Conservation (phyloP, 2,329 filamentous ascomycete species). For the Botrytis hyacinthi region DNA sequence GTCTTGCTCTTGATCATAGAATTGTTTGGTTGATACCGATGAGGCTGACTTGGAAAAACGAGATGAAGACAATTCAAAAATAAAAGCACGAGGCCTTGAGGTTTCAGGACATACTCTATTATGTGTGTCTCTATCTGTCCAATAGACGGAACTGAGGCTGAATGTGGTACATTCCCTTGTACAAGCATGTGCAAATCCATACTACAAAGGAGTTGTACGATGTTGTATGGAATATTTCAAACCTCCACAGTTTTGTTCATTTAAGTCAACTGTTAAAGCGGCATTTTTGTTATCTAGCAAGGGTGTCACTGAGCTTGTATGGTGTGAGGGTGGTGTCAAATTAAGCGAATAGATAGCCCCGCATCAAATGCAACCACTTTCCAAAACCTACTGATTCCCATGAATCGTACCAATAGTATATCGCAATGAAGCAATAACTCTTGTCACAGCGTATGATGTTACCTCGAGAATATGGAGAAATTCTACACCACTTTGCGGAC, state of each 20-base stretch:
- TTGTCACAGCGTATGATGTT: not conserved
- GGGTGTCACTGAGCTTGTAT: not conserved
- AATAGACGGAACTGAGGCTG: not conserved
- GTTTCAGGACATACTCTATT: not conserved
- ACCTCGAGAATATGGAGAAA: not conserved
- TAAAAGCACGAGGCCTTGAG: not conserved
- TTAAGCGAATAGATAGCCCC: not conserved
- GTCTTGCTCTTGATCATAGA: not conserved
- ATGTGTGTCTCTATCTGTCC: not conserved
- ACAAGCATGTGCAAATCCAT: slow-evolving; percentile 3
- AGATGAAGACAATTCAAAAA: not conserved
- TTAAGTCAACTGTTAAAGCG: not conserved
- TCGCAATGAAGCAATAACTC: not conserved
- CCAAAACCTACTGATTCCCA: not conserved
- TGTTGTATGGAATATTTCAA: not conserved
- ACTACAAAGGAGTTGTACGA: not conserved
- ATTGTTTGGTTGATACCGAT: not conserved
- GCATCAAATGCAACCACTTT: not conserved
- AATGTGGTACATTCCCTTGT: not conserved
- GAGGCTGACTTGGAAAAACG: not conserved
- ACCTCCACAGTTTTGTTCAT: not conserved
- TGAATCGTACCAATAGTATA: not conserved
- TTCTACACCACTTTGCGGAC: not conserved
- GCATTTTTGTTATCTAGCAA: not conserved
- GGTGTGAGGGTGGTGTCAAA: not conserved